Conservation (phyloP, 352 stramenopile species). For the Phytophthora fragariae region DNA sequence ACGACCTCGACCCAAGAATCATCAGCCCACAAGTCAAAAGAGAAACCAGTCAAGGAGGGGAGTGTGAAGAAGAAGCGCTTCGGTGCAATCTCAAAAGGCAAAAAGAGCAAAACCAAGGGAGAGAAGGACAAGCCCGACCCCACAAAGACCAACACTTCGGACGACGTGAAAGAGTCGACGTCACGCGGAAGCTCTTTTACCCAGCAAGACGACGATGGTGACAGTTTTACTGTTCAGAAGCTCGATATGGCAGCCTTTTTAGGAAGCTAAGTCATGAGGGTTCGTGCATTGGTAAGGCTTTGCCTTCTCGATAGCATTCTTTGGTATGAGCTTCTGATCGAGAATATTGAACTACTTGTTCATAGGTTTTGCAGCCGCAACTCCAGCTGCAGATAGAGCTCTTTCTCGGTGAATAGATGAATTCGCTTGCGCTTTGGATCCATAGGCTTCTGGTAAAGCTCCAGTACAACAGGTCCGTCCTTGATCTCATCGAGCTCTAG, state of each 20-base stretch:
- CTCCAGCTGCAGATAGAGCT: conserved; percentile 70
- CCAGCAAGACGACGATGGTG: conserved; percentile 42
- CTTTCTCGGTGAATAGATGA: conserved; percentile 78
- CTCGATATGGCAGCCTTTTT: conserved; percentile 84
- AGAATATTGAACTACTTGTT: neutral
- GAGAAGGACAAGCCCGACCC: conserved; percentile 46
- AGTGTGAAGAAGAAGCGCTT: conserved; percentile 58
- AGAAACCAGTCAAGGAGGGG: conserved; percentile 59
- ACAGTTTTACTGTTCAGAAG: conserved; percentile 76
- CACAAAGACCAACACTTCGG: conserved; percentile 22
- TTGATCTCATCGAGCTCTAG: conserved; percentile 78
- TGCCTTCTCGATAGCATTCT: neutral
- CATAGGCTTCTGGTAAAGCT: conserved; percentile 80
- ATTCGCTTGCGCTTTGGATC: conserved; percentile 71
- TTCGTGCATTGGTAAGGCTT: neutral
- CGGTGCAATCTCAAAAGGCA: conserved; percentile 42
- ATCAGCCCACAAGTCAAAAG: conserved; percentile 41
- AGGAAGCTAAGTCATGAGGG: conserved; percentile 31
- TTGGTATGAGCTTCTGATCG: neutral
- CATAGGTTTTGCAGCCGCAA: conserved; percentile 40
- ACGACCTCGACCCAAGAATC: conserved; percentile 70
- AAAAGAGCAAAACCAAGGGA: conserved; percentile 43
- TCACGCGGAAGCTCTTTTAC: conserved; percentile 53
- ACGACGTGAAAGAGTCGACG: conserved; percentile 40
- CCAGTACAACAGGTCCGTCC: conserved; percentile 45